Evolutionary conservation across 768 basidiomycete genomes (phyloP), one percentile per base, ranked within the genome.

Genomic region (Crassisporium funariophilum): DNA sequence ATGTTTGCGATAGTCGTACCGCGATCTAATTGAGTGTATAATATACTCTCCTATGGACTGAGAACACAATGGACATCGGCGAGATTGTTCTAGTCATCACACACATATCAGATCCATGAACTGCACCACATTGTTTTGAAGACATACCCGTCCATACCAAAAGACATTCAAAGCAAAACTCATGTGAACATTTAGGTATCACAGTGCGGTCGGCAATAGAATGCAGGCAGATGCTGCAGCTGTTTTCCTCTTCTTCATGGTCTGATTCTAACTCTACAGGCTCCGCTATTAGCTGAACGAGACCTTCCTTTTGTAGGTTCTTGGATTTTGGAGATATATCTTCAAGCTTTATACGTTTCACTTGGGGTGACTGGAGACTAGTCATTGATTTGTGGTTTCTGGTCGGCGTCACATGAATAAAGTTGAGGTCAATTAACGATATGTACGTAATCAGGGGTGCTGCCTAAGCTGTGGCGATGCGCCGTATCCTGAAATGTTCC

Each of bases 81-180:
- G 77, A 2, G 88, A 91, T 71, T 90, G 88, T 25, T 81, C 88
- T 89, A 49, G 44, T 43, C 21, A 23, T 13, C 16, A 35, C 11
- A 46, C 13, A 16, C 25, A 33, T 17, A 34, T n/a, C 13, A 20
- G 4, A 21, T 17, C 34, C 10, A n/a, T 25, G 36, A 15, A 17
- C 27, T 20, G 4, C 8, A 44, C 12, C 4, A 42, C 7, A 24
- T 7, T 47, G 9, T 20, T 22, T n/a, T 19, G 22, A 11, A 20
- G n/a, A 69, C 78, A 54, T 49, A 89, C 89, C 85, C 43, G 88
- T 79, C 94, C 93, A 95, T 1, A 93, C 68, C 37, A 87, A 70
- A 17, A 97, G 75, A 63, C 94, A 98, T 46, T 91, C 88, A 54
- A 95, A 95, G 59, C 94, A 98, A 60, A 95, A 95, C 59, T 90